Evolutionary conservation across 371 early-diverging fungal genomes (phyloP).

Genomic region (Mucor racemosus): DNA sequence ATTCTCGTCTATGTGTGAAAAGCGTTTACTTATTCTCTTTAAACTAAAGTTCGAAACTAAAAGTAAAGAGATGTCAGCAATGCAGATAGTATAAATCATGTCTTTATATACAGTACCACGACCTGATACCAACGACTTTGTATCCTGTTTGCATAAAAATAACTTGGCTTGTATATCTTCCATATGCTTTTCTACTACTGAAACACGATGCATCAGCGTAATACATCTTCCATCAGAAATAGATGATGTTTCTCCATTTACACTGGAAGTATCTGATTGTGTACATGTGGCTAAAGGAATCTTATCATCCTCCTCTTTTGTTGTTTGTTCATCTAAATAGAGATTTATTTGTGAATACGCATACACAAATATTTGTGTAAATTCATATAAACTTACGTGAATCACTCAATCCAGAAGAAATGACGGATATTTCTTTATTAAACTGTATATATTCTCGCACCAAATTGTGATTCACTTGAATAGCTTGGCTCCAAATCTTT

Average conservation of each 20-base stretch:
- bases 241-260: not conserved
- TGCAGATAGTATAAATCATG: not conserved
- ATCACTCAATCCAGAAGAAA: not conserved
- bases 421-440: conserved; percentile 7
- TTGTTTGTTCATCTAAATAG: not conserved
- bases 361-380: no score
- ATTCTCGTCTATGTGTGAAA: conserved; percentile 36
- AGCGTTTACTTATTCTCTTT: conserved; percentile 36
- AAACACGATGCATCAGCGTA: conserved; percentile 33
- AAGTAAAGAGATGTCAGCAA: not conserved
- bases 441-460: conserved; percentile 26
- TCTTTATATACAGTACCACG: conserved; percentile 25
- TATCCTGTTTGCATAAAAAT: conserved; percentile 45
- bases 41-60: conserved; percentile 12
- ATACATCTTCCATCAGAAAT: conserved; percentile 24
- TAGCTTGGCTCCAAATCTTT: conserved; percentile 37
- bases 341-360: not conserved
- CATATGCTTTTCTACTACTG: conserved; percentile 40
- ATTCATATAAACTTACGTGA: not conserved
- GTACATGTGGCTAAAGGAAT: not conserved
- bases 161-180: conserved; percentile 40
- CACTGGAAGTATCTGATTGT: not conserved
- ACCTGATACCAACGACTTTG: conserved; percentile 25
- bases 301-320: not conserved
- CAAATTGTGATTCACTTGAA: conserved; percentile 29